Base-by-base conservation (phyloP, 108 stramenopile species). In the Licmophora abbreviata region DNA sequence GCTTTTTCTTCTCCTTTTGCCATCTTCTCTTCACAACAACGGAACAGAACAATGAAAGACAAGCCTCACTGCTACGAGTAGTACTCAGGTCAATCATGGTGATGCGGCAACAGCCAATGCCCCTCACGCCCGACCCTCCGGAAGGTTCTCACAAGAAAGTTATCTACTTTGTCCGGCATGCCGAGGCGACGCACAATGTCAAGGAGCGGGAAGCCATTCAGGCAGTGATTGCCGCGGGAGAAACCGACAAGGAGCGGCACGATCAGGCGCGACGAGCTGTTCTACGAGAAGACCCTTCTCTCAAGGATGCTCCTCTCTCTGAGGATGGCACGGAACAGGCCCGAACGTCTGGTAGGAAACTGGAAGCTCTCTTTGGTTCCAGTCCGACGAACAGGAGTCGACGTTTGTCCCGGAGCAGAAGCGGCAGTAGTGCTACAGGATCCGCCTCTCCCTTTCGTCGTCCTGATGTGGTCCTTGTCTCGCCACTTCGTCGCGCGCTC, bases 101-200 rank as follows among this genome's bases (percentile, higher is more conserved):
- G n/a, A n/a, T n/a, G n/a, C n/a, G n/a, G n/a, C n/a, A n/a, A n/a
- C n/a, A n/a, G n/a, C n/a, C n/a, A n/a, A n/a, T n/a, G n/a, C n/a
- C n/a, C n/a, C n/a, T n/a, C n/a, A n/a, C n/a, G n/a, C n/a, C n/a
- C n/a, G n/a, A n/a, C n/a, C n/a, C n/a, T n/a, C n/a, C n/a, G n/a
- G n/a, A n/a, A n/a, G n/a, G n/a, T n/a, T n/a, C n/a, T 40, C 5
- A 40, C 29, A 51, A 51, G 18, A 36, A 51, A 5, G 18, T 35
- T 20, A 51, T 36, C 21, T 32, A 51, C 23, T 36, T 51, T 21
- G 50, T 51, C 22, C 17, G 50, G 12, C 50, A 51, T 36, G 50
- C 50, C 23, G 50, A 51, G 29, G 50, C 50, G 3, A 33, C 29
- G 4, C 50, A 51, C 29, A 51, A 51, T 36, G 29, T 51, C 3